Conservation (phyloP, 345 rosid genomes). For the Hypericum perforatum region DNA sequence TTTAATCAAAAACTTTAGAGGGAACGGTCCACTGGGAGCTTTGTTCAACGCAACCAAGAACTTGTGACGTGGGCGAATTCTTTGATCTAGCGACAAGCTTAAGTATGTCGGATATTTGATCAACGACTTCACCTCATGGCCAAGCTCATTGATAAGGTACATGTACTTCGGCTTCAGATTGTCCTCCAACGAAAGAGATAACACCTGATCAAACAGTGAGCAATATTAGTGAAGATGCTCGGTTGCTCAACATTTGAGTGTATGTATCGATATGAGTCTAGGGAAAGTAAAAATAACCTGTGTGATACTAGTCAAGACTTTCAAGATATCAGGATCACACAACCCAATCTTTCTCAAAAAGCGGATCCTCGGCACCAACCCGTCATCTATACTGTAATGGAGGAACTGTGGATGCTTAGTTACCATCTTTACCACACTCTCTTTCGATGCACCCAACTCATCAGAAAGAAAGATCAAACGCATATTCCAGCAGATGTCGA, state of each 20-base stretch:
- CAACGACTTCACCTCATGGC: slow-evolving; percentile 63
- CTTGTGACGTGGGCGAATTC: slow-evolving; percentile 89
- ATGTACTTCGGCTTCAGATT: slow-evolving; percentile 84
- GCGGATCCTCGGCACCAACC: slow-evolving; percentile 81
- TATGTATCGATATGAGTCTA: background rate
- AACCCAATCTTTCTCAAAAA: slow-evolving; percentile 88
- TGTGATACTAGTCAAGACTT: slow-evolving; percentile 89
- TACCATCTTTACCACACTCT: slow-evolving; percentile 84
- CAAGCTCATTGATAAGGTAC: slow-evolving; percentile 83
- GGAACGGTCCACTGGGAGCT: slow-evolving; percentile 93
- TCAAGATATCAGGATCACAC: slow-evolving; percentile 69
- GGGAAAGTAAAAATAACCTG: slow-evolving; percentile 46
- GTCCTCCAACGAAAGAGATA: slow-evolving; percentile 83
- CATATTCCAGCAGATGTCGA: slow-evolving; percentile 86
- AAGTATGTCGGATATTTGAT: slow-evolving; percentile 79
- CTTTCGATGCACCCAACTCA: slow-evolving; percentile 90
- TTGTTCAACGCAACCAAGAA: slow-evolving; percentile 84
- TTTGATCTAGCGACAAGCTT: slow-evolving; percentile 83
- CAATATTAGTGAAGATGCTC: slow-evolving; percentile 1
- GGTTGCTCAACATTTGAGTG: too few species aligned
- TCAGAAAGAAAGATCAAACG: slow-evolving; percentile 79
- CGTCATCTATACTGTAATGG: slow-evolving; percentile 89
- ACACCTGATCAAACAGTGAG: slow-evolving; percentile 41
- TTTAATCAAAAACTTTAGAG: slow-evolving; percentile 72
- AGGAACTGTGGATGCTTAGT: slow-evolving; percentile 90